phyloP scores from a whole-genome alignment of 176 grass and related monocot genomes.

The Thalia dealbata region DNA sequence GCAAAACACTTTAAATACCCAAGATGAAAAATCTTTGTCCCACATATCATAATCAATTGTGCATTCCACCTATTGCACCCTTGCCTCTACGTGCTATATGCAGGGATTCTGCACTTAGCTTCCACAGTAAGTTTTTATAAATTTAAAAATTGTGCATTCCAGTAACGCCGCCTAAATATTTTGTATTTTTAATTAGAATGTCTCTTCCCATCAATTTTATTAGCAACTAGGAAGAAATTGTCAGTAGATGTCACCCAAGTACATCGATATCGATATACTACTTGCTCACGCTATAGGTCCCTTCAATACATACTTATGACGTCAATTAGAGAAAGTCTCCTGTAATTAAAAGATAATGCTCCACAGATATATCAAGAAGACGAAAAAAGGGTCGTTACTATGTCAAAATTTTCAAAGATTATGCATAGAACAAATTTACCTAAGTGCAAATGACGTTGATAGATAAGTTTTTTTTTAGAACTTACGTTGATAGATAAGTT shows the following conservation, averaged over 20 bases:
- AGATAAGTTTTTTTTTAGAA: too few species aligned
- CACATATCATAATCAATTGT: too few species aligned
- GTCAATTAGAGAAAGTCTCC: neutral
- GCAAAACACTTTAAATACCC: neutral
- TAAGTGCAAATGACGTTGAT: too few species aligned
- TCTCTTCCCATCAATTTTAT: neutral
- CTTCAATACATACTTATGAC: neutral
- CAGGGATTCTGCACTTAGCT: too few species aligned
- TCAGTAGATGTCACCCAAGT: neutral
- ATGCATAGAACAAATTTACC: too few species aligned
- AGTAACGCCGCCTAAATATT: too few species aligned
- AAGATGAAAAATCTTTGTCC: neutral
- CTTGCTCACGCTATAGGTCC: neutral
- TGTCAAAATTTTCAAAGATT: neutral
- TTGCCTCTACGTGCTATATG: too few species aligned
- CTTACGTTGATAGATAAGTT: neutral
- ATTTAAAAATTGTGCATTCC: too few species aligned
- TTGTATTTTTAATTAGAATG: neutral
- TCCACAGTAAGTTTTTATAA: too few species aligned
- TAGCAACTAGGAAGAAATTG: neutral
- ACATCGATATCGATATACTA: neutral
- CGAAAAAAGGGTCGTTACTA: neutral
- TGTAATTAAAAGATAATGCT: neutral
- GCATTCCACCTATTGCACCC: too few species aligned
- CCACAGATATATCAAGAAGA: neutral